These are phyloP conservation scores for Metschnikowia reukaufii DNA, from an alignment of 805 yeast genomes.

Conservation along the genomic window DNA sequence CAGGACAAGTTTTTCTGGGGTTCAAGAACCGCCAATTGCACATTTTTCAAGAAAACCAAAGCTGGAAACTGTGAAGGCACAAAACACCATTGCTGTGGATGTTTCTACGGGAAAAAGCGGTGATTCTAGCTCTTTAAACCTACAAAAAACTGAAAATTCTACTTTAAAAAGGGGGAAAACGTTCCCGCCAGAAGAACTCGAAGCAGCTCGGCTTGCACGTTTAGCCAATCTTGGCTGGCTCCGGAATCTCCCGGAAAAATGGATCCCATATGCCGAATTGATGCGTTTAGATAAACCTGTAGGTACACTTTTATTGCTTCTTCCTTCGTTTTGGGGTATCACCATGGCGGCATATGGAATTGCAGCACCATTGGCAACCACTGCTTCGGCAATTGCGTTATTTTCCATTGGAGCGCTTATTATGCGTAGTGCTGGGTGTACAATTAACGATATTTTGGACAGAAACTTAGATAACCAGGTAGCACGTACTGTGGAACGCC, in stretches of 20 bases:
- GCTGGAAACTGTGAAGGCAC: neutral
- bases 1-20: conserved; percentile 3
- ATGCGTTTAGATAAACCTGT: conserved; percentile 93
- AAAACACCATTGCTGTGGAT: neutral
- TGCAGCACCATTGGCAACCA: conserved; percentile 65
- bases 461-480: conserved; percentile 81
- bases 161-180: conserved; percentile 4
- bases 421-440: conserved; percentile 98
- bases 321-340: conserved; percentile 93
- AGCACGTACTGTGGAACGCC: conserved; percentile 84
- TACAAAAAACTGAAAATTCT: neutral
- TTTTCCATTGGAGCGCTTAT: conserved; percentile 83
- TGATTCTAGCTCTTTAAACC: neutral
- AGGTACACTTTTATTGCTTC: conserved; percentile 81
- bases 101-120: neutral
- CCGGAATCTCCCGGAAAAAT: conserved; percentile 61
- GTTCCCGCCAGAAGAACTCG: conserved; percentile 44
- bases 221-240: conserved; percentile 46
- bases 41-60: neutral
- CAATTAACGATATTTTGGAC: conserved; percentile 88
- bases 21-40: conserved; percentile 15
- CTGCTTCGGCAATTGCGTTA: conserved; percentile 60
- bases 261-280: conserved; percentile 89
- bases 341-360: conserved; percentile 80
- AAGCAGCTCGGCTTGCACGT: conserved; percentile 53